Base-by-base conservation (phyloP, 257 asterid species). In the Schizonepeta tenuifolia region DNA sequence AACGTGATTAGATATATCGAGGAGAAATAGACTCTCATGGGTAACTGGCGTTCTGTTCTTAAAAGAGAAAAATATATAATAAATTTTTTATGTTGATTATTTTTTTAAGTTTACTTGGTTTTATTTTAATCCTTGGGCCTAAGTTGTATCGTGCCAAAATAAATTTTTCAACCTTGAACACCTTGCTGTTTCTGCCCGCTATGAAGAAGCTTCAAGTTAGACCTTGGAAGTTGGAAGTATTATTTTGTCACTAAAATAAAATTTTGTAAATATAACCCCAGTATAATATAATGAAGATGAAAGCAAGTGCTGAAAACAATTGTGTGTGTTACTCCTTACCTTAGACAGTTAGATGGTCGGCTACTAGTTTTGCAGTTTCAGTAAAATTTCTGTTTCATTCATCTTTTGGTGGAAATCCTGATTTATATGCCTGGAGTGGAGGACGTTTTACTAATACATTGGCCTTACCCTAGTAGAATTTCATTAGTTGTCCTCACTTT, bases 1-100 rank as follows among this genome's bases (percentile, higher is more conserved):
- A 10, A 14, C 50, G 31, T 20, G 41, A 46, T 12, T 58, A 28
- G 20, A 13, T 46, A 44, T 31, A n/a, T 49, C 20, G 12, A 73
- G 59, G 13, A 22, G 59, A 17, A 65, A 17, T 73, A 51, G 20
- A 15, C 40, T 4, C 36, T 53, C 33, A 60, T 40, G 51, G 6
- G 15, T 43, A 64, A 70, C 20, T 33, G 33, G n/a, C 51, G 73
- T 15, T 36, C 35, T 33, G 53, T 15, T 53, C 58, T 17, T 53
- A 2, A 10, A 10, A 65, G 17, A 49, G 33, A 67, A 4, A 15
- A 67, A 9, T 4, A 20, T 21, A 11, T 24, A 26, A 50, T 22
- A n/a, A n/a, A n/a, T 70, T 70, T 10, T 10, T 31, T 31, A 31
- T 31, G 36, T 4, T 31, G 36, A 31, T 31, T 31, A 31, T 31